Evolutionary conservation across 345 rosid genomes (phyloP), one percentile per base, ranked within the genome.

Genomic region (Citrus australasica): DNA sequence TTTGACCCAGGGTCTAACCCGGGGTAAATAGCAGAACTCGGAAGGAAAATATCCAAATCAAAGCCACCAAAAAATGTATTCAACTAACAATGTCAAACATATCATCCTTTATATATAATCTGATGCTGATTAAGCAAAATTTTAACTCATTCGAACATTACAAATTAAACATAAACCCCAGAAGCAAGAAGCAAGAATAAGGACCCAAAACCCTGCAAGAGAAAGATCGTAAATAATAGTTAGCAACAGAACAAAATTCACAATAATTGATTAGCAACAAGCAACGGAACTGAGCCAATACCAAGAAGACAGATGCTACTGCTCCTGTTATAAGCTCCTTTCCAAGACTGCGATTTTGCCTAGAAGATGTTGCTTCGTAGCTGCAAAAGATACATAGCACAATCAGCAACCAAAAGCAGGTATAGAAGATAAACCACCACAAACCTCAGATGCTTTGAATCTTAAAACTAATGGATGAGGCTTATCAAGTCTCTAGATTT

Each of bases 161-260:
- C 6, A 67, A 68, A 82, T 85, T 83, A 96, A 66, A 96, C 98
- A 79, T 96, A 96, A 83, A 94, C 86, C 53, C 98, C 98, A 6
- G 92, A 87, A 72, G 98, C 89, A 76, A 96, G 96, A 40, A 95
- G 90, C 87, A 95, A 75, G 85, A 95, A 95, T 85, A 95, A 88
- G 27, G 98, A 91, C 22, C 99, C 99, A 32, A 95, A 95, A 32
- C 99, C 99, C 99, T 95, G 94, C 85, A 78, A 62, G 82, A 83
- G 30, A 27, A 32, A 76, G 46, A 75, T 3, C 27, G 22, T 66
- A 27, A 69, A 79, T 65, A 55, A 75, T 33, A 6, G 65, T 75
- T 72, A 80, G 71, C 70, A 64, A 73, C 2, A 24, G 74, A 65
- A 40, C n/a, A 4, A 62, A 56, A 42, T 71, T 24, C 40, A 62